A percentile compares a stretch with the other conserved stretches of the same genome.
Conservation (phyloP, 768 basidiomycete genomes). For the Udeniomyces megalosporus region DNA sequence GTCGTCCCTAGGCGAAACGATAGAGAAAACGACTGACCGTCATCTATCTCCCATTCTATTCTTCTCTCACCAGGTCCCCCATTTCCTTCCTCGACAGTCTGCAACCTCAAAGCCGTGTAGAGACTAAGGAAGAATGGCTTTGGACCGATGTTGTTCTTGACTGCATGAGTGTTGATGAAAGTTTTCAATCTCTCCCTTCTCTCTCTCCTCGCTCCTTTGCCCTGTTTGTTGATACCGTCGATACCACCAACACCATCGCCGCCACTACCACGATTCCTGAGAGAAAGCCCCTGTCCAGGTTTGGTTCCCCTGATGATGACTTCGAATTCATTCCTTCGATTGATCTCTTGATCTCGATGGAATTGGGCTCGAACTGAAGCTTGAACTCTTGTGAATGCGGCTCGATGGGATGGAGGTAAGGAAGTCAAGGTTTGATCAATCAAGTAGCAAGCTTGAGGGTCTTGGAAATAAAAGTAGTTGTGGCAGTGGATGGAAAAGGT, state of each 20-base stretch:
- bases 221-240: no score
- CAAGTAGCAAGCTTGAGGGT: neutral
- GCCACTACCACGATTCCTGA: constrained; percentile 1
- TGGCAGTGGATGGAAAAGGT: constrained; percentile 6
- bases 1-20: neutral
- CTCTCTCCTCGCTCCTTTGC: constrained; percentile 11
- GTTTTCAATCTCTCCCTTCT: constrained; percentile 2
- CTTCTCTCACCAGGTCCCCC: constrained; percentile 6
- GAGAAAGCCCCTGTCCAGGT: neutral
- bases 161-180: constrained; percentile 5
- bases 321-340: constrained; percentile 14
- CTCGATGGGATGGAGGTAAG: constrained; percentile 11
- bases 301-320: constrained; percentile 3
- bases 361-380: neutral
- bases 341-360: neutral
- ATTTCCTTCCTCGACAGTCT: constrained; percentile 5
- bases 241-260: neutral
- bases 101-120: constrained; percentile 6
- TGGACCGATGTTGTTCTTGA: constrained; percentile 13
- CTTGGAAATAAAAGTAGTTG: constrained; percentile 3
- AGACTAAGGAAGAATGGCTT: constrained; percentile 5
- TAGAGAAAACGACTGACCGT: constrained; percentile 1
- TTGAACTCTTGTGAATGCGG: constrained; percentile 14
- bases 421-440: constrained; percentile 2
- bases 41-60: constrained; percentile 17